Percentiles rank a stretch among this genome's conserved stretches.
phyloP scores from a whole-genome alignment of 2,329 filamentous ascomycete genomes.

The Celoporthe dispersa region DNA sequence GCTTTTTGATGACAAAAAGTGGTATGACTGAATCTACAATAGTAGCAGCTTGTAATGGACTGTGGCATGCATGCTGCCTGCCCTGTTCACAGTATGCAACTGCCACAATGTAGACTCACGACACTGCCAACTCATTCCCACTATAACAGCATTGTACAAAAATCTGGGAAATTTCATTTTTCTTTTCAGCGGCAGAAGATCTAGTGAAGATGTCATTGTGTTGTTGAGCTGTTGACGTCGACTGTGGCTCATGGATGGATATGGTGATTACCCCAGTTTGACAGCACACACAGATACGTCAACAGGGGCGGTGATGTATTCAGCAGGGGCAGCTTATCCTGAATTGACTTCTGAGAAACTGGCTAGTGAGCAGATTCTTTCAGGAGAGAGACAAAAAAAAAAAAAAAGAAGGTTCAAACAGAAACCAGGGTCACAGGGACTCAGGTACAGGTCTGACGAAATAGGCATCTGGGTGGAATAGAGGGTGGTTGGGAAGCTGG shows the following conservation, averaged over 20 bases:
- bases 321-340: background rate
- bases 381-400: background rate
- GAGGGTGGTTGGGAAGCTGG: conserved; percentile 10
- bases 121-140: background rate
- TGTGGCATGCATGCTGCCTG: background rate
- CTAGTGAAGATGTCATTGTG: background rate
- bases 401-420: background rate
- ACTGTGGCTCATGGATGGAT: background rate
- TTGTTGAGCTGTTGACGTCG: conserved; percentile 1
- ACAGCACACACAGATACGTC: conserved; percentile 11
- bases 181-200: background rate
- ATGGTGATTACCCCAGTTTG: background rate
- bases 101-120: background rate
- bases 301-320: conserved; percentile 10
- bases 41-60: too few species aligned
- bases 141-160: background rate
- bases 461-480: conserved; percentile 16
- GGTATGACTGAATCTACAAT: too few species aligned
- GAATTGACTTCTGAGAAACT: background rate
- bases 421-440: background rate
- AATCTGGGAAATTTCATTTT: background rate
- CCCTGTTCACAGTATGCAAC: background rate
- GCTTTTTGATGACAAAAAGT: background rate
- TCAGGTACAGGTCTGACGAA: conserved; percentile 8
- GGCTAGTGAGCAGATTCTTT: background rate